phyloP scores from a whole-genome alignment of 169 alveolate genomes.

The Cryptosporidium ubiquitum region DNA sequence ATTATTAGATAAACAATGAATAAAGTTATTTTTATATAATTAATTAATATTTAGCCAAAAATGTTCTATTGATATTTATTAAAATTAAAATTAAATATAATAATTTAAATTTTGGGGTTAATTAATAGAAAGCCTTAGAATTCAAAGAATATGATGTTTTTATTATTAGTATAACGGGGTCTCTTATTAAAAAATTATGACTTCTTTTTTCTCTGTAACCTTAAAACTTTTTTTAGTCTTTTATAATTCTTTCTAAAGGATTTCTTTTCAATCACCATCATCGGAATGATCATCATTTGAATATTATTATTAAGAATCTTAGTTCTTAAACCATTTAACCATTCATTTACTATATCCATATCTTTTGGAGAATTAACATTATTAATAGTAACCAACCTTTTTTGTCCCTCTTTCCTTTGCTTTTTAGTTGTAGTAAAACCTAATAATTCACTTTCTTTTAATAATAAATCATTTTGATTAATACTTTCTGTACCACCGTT shows the following conservation, averaged over 20 bases:
- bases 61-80: no score
- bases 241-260: slow-evolving; percentile 54
- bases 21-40: background rate
- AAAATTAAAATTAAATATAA: no score
- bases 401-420: slow-evolving; percentile 19
- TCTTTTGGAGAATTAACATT: slow-evolving; percentile 68
- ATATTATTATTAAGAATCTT: slow-evolving; percentile 42
- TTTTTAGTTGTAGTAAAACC: slow-evolving; percentile 6
- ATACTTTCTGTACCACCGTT: slow-evolving; percentile 44
- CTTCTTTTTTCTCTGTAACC: slow-evolving; percentile 36
- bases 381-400: slow-evolving; percentile 33
- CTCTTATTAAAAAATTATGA: background rate
- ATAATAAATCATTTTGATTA: slow-evolving; percentile 19
- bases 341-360: slow-evolving; percentile 51
- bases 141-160: no score
- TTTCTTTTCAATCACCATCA: slow-evolving; percentile 38
- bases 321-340: slow-evolving; percentile 40
- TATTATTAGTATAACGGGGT: no score
- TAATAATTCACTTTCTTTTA: slow-evolving; percentile 30
- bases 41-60: no score
- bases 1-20: no score
- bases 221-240: slow-evolving; percentile 40
- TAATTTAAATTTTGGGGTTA: background rate
- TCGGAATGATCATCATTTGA: slow-evolving; percentile 62
- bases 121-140: no score